Evolutionary conservation across 148 eudicot genomes (phyloP).

Genomic region (Silene latifolia): DNA sequence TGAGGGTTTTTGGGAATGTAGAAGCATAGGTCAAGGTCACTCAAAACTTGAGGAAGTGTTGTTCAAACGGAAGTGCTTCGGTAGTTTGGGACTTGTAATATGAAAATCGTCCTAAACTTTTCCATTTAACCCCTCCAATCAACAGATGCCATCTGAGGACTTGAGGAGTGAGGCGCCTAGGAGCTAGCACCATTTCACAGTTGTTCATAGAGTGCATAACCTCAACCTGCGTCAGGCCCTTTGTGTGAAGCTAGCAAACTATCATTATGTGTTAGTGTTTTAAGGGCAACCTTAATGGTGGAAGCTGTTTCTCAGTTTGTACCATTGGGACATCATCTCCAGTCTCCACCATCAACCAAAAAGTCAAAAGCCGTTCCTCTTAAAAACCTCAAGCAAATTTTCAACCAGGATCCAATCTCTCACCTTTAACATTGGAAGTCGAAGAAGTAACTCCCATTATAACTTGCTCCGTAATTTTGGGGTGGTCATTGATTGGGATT

Average conservation of each 20-base stretch:
- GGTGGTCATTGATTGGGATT: no score
- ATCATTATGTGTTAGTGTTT: background rate
- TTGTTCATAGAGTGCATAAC: background rate
- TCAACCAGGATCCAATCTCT: no score
- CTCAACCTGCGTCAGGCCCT: background rate
- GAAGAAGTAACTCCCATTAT: no score
- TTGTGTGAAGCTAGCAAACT: background rate
- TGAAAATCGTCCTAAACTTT: no score
- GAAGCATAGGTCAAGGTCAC: background rate
- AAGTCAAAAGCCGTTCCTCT: no score
- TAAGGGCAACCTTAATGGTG: background rate
- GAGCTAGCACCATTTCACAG: background rate
- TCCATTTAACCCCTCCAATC: no score
- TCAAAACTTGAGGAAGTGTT: background rate
- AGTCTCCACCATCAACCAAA: background rate
- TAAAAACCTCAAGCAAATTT: no score
- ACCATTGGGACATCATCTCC: background rate
- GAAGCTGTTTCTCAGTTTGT: background rate
- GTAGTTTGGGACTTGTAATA: background rate
- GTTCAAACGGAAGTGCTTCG: background rate
- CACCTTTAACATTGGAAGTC: no score
- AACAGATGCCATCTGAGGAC: no score
- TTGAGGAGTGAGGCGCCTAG: background rate
- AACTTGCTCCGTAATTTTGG: no score
- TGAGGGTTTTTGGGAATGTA: background rate